Base-by-base conservation (phyloP, 805 yeast genomes). In the Hanseniaspora thailandica region DNA sequence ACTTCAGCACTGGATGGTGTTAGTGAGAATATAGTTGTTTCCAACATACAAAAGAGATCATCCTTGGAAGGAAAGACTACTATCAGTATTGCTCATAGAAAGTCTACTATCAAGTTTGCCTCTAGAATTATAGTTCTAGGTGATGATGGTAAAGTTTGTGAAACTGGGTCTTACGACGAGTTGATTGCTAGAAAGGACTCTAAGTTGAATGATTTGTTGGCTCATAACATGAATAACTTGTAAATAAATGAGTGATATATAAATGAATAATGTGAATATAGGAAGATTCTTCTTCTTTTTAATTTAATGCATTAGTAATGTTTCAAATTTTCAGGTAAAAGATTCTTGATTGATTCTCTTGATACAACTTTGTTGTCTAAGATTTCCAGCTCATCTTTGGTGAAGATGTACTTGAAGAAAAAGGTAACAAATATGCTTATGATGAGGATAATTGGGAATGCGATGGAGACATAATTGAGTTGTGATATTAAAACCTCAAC, bases 1-100 rank as follows among this genome's bases (percentile, higher is more conserved):
- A 90, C 97, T 0, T 85, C 95, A 33, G 97, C 97, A 0, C 71
- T 90, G 49, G 97, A 90, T 63, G 80, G 94, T 12, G 85, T 84
- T 53, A 82, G 89, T 59, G 97, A 90, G 63, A 82, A 84, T 60
- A 77, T 86, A 3, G 94, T 90, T 39, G 86, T 87, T 64, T 76
- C 76, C 48, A 86, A 94, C 8, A 69, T 90, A 56, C 63, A 71
- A 30, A 66, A 73, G 47, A 72, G 93, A 56, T 43, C 46, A 4
- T 73, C 76, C 57, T 62, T 65, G 25, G 72, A 78, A 22, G 79
- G 82, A 15, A 68, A 77, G 35, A 88, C 96, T 1, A 80, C 89
- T 2, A 84, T 90, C 39, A 84, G 93, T 44, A 88, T 90, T 60
- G 97, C 97, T 0, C 97, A 90, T 65, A 74, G 97, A 60, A 73